Evolutionary conservation across 176 grass and related monocot genomes (phyloP), one percentile per base, ranked within the genome.

Genomic region (Zoysia japonica): DNA sequence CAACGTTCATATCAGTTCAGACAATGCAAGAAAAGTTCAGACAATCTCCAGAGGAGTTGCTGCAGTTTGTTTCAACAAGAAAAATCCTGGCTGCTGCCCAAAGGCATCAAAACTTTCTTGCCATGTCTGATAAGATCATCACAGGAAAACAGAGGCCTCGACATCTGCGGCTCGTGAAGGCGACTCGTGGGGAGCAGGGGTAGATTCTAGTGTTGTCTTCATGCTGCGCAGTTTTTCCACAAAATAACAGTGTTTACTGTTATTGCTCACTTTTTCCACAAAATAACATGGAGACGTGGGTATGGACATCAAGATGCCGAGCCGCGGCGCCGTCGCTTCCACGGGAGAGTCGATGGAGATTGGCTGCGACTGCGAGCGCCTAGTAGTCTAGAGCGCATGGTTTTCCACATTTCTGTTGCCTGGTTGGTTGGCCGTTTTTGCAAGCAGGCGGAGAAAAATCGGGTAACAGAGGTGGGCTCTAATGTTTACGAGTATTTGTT

Each of bases 191-290:
- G 56, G 56, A 7, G 7, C 6, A 60, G 9, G 28, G n/a, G 56
- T 60, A 60, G 56, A 10, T 60, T 60, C 12, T 61, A 66, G 41
- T 14, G 67, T 67, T n/a, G 43, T 57, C 65, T 6, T 41, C 51
- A 35, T 37, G 35, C 5, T 28, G 44, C 72, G 19, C 52, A 28
- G 16, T 16, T 83, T 72, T 75, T 68, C 81, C 35, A 59, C 43
- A 5, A 17, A 9, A 9, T 56, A 38, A 42, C 72, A 60, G 69
- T 48, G 43, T 48, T 4, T 9, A 40, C 37, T n/a, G 8, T 2
- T 48, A 39, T 0, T 8, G 67, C 15, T 28, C 17, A 11, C 0
- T 4, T 45, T 12, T 19, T 67, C 28, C 28, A 28, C 28, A 28
- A 28, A 28, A 28, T 0, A 28, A 28, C 28, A 40, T 16, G 57